Conservation (phyloP, 192 early-diverging fungal genomes). For the Jimgerdemannia flammicorona region DNA sequence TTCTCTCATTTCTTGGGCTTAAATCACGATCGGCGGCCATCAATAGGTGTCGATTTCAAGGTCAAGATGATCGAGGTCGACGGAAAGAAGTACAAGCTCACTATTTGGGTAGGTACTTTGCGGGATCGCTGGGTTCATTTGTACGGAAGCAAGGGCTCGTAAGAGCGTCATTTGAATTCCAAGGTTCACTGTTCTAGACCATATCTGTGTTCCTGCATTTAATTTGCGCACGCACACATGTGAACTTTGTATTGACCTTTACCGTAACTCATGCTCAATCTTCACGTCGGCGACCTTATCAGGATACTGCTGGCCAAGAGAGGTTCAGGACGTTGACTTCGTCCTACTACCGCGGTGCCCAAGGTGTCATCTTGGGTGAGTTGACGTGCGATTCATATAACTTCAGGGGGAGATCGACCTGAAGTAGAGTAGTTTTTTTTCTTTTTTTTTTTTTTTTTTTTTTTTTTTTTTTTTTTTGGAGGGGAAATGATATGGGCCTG, state of each 20-base stretch:
- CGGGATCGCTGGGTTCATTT: too few species aligned
- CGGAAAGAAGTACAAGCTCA: slow-evolving; percentile 89
- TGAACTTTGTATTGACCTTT: too few species aligned
- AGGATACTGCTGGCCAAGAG: slow-evolving; percentile 99
- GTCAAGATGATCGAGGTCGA: slow-evolving; percentile 87
- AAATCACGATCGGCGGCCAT: not conserved
- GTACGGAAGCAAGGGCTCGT: too few species aligned
- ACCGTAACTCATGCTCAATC: too few species aligned
- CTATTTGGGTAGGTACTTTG: slow-evolving; percentile 77
- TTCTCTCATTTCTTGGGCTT: too few species aligned
- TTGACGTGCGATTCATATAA: not conserved
- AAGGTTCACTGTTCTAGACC: too few species aligned
- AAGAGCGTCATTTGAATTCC: too few species aligned
- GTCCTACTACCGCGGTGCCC: slow-evolving; percentile 96
- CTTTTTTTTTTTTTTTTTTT: not conserved
- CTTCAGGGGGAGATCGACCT: not conserved
- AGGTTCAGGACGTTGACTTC: slow-evolving; percentile 96
- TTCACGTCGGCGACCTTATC: slow-evolving; percentile 6
- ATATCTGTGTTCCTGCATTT: too few species aligned
- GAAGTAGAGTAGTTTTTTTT: not conserved
- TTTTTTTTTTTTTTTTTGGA: too few species aligned
- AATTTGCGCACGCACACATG: too few species aligned
- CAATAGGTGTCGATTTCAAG: slow-evolving; percentile 94
- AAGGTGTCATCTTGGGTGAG: slow-evolving; percentile 93
- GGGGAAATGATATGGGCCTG: too few species aligned